phyloP scores from a whole-genome alignment of 345 rosid genomes.

The Pseudoturritis turrita region DNA sequence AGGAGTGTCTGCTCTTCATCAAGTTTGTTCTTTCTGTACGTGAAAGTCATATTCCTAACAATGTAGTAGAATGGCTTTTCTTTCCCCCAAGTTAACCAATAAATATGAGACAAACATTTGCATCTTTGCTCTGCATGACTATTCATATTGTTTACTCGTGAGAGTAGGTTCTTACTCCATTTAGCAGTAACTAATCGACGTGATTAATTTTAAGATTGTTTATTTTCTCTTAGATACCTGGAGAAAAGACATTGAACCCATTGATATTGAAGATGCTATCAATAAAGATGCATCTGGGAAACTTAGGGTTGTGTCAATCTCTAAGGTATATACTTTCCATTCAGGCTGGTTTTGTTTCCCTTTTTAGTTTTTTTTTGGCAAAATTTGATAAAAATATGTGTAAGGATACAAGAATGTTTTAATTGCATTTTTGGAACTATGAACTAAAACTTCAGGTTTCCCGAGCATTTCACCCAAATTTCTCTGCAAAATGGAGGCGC shows the following conservation, averaged over 20 bases:
- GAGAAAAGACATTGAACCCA: constrained; percentile 66
- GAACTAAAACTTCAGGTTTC: constrained; percentile 52
- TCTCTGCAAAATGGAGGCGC: constrained; percentile 95
- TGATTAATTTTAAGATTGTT: not conserved
- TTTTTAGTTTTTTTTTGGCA: not conserved
- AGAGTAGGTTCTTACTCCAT: not conserved
- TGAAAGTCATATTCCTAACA: constrained; percentile 5
- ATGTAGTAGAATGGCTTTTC: not conserved
- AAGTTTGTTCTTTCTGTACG: constrained; percentile 98
- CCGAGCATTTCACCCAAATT: constrained; percentile 87
- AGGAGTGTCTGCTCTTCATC: constrained; percentile 91
- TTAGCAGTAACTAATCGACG: not conserved
- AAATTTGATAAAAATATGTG: not conserved
- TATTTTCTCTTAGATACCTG: constrained; percentile 67
- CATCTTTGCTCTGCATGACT: not conserved
- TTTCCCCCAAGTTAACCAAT: not conserved
- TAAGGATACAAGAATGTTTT: not conserved
- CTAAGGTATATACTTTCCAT: constrained; percentile 52
- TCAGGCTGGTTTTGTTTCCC: not conserved
- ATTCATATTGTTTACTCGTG: not conserved
- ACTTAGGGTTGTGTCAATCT: constrained; percentile 63
- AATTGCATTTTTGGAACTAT: not conserved
- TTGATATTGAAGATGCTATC: constrained; percentile 58
- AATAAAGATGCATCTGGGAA: constrained; percentile 61
- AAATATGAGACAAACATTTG: not conserved